These are phyloP conservation scores for Diaporthe eres DNA, from an alignment of 2,329 filamentous ascomycete species.

Conservation along the genomic window DNA sequence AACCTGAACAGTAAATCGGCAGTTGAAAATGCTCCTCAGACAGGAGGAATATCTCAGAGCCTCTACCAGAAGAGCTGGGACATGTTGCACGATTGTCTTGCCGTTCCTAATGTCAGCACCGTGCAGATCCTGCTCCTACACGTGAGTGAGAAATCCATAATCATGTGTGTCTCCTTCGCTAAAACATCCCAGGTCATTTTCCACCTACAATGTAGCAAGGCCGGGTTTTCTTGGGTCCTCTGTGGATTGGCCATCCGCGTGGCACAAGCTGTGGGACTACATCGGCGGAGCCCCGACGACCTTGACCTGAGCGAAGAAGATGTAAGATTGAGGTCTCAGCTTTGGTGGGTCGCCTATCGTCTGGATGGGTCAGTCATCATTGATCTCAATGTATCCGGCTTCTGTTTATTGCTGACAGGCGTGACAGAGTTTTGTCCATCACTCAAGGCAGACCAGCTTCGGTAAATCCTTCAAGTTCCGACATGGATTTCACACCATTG, in stretches of 20 bases:
- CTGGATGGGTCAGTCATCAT: not conserved
- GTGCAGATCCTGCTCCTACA: not conserved
- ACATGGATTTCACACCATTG: not conserved
- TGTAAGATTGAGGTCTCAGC: not conserved
- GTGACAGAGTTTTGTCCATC: not conserved
- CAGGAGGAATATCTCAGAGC: not conserved
- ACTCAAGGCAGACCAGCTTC: not conserved
- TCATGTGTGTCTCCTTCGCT: not conserved
- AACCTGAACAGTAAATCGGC: not conserved
- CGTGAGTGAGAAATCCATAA: not conserved
- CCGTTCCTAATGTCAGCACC: not conserved
- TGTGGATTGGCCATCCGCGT: conserved; percentile 10
- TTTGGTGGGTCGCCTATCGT: conserved; percentile 2
- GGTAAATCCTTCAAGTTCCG: not conserved
- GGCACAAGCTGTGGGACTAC: conserved; percentile 4
- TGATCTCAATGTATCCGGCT: fast-evolving
- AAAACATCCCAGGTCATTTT: not conserved
- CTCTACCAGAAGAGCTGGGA: not conserved
- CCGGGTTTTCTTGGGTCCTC: not conserved
- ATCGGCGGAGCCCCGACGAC: not conserved
- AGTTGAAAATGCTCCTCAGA: not conserved
- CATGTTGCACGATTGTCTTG: conserved; percentile 5
- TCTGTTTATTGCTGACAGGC: not conserved
- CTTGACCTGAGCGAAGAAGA: not conserved
- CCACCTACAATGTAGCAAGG: not conserved